These are phyloP conservation scores for Themeda triandra DNA, from an alignment of 176 grass and related monocot genomes.

Conservation along the genomic window DNA sequence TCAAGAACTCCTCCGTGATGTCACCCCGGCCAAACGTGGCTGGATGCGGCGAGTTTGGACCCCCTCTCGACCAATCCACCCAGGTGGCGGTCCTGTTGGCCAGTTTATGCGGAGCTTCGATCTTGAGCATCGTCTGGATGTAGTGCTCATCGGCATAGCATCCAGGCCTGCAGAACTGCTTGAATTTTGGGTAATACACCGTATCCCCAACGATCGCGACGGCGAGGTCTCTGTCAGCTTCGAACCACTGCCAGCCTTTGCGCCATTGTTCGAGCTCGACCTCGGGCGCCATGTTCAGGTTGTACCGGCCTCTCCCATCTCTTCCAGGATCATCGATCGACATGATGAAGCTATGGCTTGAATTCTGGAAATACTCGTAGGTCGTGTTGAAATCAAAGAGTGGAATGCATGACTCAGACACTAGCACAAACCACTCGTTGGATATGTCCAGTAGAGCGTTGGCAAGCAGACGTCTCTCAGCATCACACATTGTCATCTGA, in stretches of 20 bases:
- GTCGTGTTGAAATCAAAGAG: conserved; percentile 82
- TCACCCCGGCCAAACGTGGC: conserved; percentile 79
- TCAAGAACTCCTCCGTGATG: conserved; percentile 77
- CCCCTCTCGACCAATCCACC: conserved; percentile 96
- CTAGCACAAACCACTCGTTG: conserved; percentile 85
- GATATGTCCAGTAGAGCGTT: conserved; percentile 87
- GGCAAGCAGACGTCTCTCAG: conserved; percentile 83
- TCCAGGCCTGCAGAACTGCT: conserved; percentile 67
- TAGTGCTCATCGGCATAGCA: conserved; percentile 97
- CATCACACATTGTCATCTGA: conserved; percentile 91
- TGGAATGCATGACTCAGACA: conserved; percentile 89
- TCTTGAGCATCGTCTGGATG: conserved; percentile 82
- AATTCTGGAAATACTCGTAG: conserved; percentile 69
- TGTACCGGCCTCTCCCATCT: conserved; percentile 81
- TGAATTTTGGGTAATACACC: conserved; percentile 79
- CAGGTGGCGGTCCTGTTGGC: conserved; percentile 82
- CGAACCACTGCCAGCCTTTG: conserved; percentile 95
- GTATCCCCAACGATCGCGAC: conserved; percentile 60
- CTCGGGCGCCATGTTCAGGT: conserved; percentile 73
- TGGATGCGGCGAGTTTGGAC: conserved; percentile 71
- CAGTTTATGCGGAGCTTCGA: conserved; percentile 61
- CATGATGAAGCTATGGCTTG: conserved; percentile 72
- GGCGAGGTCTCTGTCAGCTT: conserved; percentile 59
- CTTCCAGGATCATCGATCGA: conserved; percentile 69
- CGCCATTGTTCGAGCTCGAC: conserved; percentile 82